Base-by-base conservation (phyloP, 2,329 filamentous ascomycete genomes). In the Juglanconis oblonga region DNA sequence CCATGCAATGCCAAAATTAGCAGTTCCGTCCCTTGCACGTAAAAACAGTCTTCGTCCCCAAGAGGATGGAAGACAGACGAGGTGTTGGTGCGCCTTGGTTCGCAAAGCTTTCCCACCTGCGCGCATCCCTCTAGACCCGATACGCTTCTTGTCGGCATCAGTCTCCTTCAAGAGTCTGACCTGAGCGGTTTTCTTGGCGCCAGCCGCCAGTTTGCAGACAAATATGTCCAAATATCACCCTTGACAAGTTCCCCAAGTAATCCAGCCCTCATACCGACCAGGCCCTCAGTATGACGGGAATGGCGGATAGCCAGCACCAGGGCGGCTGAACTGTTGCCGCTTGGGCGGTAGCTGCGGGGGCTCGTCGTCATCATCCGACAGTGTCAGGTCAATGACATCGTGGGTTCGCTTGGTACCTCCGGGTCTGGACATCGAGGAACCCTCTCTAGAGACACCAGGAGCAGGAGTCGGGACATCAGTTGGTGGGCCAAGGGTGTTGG, bases 361-460 rank as follows among this genome's bases (percentile, higher is more conserved):
- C 51, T 78, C 76, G 17, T 80, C 79, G 44, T 83, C 80, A 49
- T 85, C 81, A 56, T 84, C 82, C 52, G 81, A 84, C 6, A 84
- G 69, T 1, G 84, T 87, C 63, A 87, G 71, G 65, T 87, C 85
- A 62, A 87, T 86, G 2, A 87, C 79, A 49, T 82, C 78, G 3
- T 76, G 73, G 1, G 78, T 75, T 29, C 83, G 77, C 69, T 86
- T 85, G 57, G 69, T 70, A 63, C 77, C 73, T 29, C 47, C 73
- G 67, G 68, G 64, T 44, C 76, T 72, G 0, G 76, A 72, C 35
- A 72, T 68, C 14, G 74, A 70, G 2, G 76, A 73, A 51, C 70
- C 70, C 17, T 76, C 76, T 14, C 69, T 68, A 2, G 77, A 78
- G 47, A 69, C 67, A 29, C 71, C 71, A 42, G 72, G 73, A 10